Evolutionary conservation across 2,329 filamentous ascomycete genomes (phyloP).

Genomic region (Dendryphion nanum): DNA sequence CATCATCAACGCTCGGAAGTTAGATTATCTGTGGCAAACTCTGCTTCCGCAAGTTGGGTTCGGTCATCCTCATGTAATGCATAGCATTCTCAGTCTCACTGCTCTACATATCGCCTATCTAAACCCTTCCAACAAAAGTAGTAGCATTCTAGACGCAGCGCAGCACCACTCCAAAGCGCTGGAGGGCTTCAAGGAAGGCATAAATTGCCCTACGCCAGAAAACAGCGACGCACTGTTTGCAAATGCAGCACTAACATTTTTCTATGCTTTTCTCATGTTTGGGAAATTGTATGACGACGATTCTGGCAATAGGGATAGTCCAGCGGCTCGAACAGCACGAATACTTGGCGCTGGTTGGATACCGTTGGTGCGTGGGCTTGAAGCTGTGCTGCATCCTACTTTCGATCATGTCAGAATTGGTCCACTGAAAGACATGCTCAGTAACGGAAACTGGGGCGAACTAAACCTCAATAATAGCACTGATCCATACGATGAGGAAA

Average conservation of each 20-base stretch:
- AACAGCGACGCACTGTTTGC: constrained; percentile 16
- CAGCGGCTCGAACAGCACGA: constrained; percentile 6
- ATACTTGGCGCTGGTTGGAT: constrained; percentile 21
- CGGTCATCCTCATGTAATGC: constrained; percentile 13
- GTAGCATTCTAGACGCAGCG: constrained; percentile 6
- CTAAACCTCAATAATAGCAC: constrained; percentile 7
- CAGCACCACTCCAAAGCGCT: constrained; percentile 12
- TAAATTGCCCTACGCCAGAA: constrained; percentile 2
- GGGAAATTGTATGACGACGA: constrained; percentile 12
- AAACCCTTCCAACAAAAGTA: constrained; percentile 4
- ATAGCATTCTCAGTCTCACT: constrained; percentile 15
- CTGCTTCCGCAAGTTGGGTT: constrained; percentile 13
- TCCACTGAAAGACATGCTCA: constrained; percentile 12
- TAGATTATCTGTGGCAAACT: constrained; percentile 14
- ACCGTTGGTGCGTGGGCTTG: constrained; percentile 14
- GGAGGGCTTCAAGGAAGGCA: constrained; percentile 10
- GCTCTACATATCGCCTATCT: constrained; percentile 16
- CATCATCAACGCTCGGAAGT: constrained; percentile 6
- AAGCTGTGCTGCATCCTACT: constrained; percentile 7
- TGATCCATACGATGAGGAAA: constrained; percentile 7
- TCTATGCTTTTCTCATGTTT: constrained; percentile 19
- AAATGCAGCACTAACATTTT: constrained; percentile 11
- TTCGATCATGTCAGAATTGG: constrained; percentile 9
- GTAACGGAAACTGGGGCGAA: constrained; percentile 12
- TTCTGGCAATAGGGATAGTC: not conserved